phyloP scores from a whole-genome alignment of 176 grass and related monocot genomes.

The Panicum miliaceum region DNA sequence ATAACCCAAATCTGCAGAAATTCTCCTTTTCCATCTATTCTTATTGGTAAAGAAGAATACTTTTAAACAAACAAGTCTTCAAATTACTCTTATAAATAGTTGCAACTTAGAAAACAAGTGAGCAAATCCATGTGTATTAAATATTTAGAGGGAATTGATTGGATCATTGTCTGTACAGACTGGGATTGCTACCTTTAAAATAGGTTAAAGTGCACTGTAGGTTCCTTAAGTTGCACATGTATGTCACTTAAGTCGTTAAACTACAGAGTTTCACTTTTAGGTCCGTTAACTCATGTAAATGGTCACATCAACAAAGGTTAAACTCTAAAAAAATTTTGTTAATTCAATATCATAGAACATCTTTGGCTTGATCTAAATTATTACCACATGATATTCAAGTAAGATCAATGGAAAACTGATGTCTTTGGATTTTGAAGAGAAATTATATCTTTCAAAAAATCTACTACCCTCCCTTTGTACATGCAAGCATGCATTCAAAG shows the following conservation, averaged over 20 bases:
- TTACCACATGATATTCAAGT: neutral
- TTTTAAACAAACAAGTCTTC: neutral
- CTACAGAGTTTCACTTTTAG: neutral
- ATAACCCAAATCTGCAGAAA: neutral
- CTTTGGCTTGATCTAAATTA: neutral
- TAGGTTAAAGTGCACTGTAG: neutral
- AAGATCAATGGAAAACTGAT: neutral
- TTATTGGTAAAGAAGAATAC: neutral
- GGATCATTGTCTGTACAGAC: neutral
- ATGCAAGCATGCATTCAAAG: neutral
- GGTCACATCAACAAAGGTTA: neutral
- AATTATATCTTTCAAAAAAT: neutral
- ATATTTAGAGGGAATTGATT: slow-evolving; percentile 9
- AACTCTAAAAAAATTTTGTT: no score
- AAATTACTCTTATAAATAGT: neutral
- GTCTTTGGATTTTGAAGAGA: neutral
- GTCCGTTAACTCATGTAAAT: neutral
- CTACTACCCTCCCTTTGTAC: neutral
- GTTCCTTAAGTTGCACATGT: neutral
- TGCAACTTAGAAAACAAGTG: neutral
- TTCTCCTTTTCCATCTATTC: slow-evolving; percentile 2
- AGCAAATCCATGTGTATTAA: neutral
- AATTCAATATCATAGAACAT: no score
- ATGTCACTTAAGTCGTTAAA: neutral
- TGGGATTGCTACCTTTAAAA: neutral